These are phyloP conservation scores for Lasiodiplodia sp. DNA, from an alignment of 2,329 filamentous ascomycete species.

Conservation along the genomic window DNA sequence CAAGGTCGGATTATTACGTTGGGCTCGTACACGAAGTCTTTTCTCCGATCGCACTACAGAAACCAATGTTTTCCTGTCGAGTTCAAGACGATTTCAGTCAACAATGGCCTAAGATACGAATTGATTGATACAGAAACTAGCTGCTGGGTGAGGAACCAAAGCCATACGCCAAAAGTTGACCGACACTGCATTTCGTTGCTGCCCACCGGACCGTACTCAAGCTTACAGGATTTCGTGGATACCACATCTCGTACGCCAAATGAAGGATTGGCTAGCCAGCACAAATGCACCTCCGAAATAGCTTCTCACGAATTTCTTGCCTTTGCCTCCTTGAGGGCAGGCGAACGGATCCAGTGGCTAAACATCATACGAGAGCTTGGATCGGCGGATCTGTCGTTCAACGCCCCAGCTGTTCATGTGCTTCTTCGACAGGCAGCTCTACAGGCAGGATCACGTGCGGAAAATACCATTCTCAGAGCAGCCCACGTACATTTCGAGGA, in stretches of 20 bases:
- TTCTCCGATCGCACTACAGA: conserved; percentile 41
- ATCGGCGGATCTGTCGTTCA: conserved; percentile 18
- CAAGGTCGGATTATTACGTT: background rate
- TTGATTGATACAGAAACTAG: conserved; percentile 33
- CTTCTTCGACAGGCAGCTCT: conserved; percentile 17
- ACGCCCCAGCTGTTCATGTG: background rate
- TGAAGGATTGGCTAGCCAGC: conserved; percentile 16
- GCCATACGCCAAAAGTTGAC: background rate
- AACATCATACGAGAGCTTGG: conserved; percentile 30
- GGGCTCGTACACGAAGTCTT: conserved; percentile 11
- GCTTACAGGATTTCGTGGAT: conserved; percentile 11
- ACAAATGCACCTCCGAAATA: background rate
- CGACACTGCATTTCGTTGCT: background rate
- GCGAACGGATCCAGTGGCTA: conserved; percentile 28
- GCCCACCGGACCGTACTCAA: background rate
- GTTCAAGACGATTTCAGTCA: conserved; percentile 48
- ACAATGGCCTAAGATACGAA: conserved; percentile 51
- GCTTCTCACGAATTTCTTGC: conserved; percentile 24
- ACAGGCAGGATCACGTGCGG: conserved; percentile 13
- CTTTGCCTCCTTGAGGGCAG: conserved; percentile 28
- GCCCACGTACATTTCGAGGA: conserved; percentile 9
- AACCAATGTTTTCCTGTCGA: conserved; percentile 34
- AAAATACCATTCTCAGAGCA: background rate
- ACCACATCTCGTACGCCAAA: conserved; percentile 6
- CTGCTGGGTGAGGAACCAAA: background rate